Base-by-base conservation (phyloP, 768 basidiomycete genomes). In the Rhizopogon rudus region DNA sequence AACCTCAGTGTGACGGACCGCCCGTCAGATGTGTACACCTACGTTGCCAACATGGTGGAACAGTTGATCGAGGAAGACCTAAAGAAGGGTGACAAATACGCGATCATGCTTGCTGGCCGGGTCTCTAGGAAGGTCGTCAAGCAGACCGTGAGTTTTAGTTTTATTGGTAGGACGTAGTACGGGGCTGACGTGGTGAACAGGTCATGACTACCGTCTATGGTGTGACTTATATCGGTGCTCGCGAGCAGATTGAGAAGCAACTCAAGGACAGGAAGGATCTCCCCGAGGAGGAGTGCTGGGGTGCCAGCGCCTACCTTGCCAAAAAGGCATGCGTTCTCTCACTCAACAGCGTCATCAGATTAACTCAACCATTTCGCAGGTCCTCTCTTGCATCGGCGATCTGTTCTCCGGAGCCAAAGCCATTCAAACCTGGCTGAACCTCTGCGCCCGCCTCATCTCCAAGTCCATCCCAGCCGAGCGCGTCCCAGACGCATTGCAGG, bases 191-290 rank as follows among this genome's bases (percentile, higher is more conserved):
- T 12, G 6, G 44, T 6, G 5, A 10, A 2, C 59, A 88, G 86
- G 92, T 98, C 60, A 99, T 99, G 97, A 99, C 96, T 1, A 98
- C 96, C 3, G 96, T 98, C 35, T 98, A 98, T 66, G 96, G 97
- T 20, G 95, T 99, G 14, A 99, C 97, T 0, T 95, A 86, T 72
- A 74, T 98, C 52, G 97, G 97, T 37, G 97, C 97, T 20, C 82
- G 93, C 42, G 91, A 92, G 8, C 97, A 98, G 73, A 97, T 98
- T 53, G 90, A 93, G 71, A 88, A 73, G 63, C 94, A 98, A 73
- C 73, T 99, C 40, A 81, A 78, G 61, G 90, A 91, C 53, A 77
- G 86, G 53, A 81, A 82, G 25, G 87, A 89, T 57, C 76, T 96
- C 28, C 78, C 81, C 2, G 70, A 80, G 22, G 89, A 94, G 61